A percentile compares a stretch with the other conserved stretches of the same genome.
Conservation (phyloP, 495 filamentous ascomycete species). For the Podospora bellae-mahoneyi region DNA sequence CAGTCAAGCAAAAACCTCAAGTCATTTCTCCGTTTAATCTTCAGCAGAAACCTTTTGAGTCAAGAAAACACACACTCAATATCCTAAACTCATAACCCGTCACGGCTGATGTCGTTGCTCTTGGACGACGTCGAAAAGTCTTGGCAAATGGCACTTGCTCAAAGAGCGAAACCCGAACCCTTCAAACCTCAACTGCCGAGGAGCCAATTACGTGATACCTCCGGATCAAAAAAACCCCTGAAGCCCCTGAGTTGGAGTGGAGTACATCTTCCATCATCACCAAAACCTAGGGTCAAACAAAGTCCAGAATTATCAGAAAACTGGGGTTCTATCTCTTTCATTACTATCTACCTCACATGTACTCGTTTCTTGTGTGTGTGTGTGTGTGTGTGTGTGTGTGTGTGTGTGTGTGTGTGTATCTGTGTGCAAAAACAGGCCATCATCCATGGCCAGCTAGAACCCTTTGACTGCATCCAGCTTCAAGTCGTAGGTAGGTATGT, state of each 20-base stretch:
- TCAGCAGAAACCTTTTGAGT: neutral
- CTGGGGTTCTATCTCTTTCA: conserved; percentile 2
- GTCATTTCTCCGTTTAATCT: neutral
- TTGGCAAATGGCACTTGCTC: neutral
- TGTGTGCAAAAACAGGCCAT: neutral
- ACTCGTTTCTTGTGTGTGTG: neutral
- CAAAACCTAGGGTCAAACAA: neutral
- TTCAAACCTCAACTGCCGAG: neutral
- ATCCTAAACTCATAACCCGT: neutral
- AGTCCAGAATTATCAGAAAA: neutral
- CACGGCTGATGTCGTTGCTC: neutral
- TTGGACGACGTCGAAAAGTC: neutral
- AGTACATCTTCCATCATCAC: neutral
- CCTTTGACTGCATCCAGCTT: too few relatives aligned
- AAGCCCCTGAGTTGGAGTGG: neutral
- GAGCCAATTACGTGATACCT: neutral
- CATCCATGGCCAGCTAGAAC: too few relatives aligned
- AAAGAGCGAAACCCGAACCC: neutral
- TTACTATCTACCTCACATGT: neutral
- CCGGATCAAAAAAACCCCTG: neutral
- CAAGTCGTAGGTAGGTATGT: too few relatives aligned
- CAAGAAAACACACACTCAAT: neutral
- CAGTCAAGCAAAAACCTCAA: neutral
- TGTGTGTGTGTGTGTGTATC: neutral
- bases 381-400: too few relatives aligned